Percentiles rank a stretch among this genome's conserved stretches.
These are phyloP conservation scores for Oryza glumipatula DNA, from an alignment of 176 grass and related monocot genomes.

Conservation along the genomic window DNA sequence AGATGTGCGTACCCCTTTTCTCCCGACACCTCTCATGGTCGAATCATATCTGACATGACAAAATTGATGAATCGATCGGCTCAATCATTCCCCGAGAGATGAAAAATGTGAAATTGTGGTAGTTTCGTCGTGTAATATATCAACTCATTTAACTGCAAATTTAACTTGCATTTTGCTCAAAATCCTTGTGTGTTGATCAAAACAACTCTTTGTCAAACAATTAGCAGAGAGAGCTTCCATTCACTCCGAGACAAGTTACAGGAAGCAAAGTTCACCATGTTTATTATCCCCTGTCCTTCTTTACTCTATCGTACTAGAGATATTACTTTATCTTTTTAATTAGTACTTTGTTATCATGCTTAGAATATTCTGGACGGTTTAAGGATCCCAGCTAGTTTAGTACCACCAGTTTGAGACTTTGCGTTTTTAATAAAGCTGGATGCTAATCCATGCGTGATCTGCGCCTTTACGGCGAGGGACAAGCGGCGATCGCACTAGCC, in stretches of 20 bases:
- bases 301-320: background rate
- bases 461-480: background rate
- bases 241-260: background rate
- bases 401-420: background rate
- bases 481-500: background rate
- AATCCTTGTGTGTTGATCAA: background rate
- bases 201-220: background rate
- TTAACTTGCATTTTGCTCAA: background rate
- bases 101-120: background rate
- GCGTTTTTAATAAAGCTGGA: background rate
- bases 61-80: background rate
- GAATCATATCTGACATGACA: slow-evolving; percentile 22
- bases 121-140: background rate
- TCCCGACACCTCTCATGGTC: slow-evolving; percentile 15
- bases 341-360: background rate
- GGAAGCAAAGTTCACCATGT: background rate
- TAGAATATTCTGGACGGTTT: slow-evolving; percentile 7
- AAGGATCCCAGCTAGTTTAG: background rate
- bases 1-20: background rate
- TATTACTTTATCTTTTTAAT: background rate
- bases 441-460: background rate
- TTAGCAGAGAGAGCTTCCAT: background rate
- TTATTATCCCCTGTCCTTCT: background rate
- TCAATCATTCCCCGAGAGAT: slow-evolving; percentile 4
- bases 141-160: background rate